Conservation (phyloP, 2,329 filamentous ascomycete species). For the Epichloe baconii region DNA sequence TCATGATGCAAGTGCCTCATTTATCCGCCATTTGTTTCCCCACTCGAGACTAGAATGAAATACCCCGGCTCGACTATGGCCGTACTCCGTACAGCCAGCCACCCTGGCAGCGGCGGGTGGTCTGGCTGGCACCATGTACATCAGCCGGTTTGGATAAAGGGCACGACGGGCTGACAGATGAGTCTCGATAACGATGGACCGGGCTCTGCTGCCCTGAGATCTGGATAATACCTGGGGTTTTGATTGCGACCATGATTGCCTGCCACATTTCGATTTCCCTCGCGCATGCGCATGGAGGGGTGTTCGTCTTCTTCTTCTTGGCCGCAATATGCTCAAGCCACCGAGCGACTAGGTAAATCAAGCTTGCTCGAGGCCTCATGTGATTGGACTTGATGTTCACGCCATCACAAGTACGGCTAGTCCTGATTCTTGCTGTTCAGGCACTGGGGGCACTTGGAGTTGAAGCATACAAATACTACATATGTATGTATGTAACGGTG, state of each 20-base stretch:
- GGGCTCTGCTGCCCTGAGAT: neutral
- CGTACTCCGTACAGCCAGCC: too few species aligned
- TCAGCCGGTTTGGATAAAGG: neutral
- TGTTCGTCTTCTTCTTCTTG: too few species aligned
- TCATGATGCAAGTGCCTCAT: neutral
- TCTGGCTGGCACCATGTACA: neutral
- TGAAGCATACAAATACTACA: too few species aligned
- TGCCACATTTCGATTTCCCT: too few species aligned
- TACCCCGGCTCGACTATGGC: neutral
- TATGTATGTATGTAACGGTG: too few species aligned
- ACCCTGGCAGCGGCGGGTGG: too few species aligned
- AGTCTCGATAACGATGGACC: neutral
- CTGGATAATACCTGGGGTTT: neutral
- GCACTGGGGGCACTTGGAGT: too few species aligned
- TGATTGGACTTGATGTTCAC: too few species aligned
- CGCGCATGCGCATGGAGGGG: fast-evolving
- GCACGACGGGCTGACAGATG: neutral
- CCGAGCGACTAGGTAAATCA: neutral
- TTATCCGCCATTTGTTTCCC: neutral
- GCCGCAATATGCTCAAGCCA: neutral
- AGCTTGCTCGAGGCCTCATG: too few species aligned
- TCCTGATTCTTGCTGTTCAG: too few species aligned
- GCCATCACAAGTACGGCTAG: neutral
- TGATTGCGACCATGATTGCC: neutral
- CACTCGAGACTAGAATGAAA: neutral